Base-by-base conservation (phyloP, 2,329 filamentous ascomycete genomes). In the Mycosphaerella sp. region DNA sequence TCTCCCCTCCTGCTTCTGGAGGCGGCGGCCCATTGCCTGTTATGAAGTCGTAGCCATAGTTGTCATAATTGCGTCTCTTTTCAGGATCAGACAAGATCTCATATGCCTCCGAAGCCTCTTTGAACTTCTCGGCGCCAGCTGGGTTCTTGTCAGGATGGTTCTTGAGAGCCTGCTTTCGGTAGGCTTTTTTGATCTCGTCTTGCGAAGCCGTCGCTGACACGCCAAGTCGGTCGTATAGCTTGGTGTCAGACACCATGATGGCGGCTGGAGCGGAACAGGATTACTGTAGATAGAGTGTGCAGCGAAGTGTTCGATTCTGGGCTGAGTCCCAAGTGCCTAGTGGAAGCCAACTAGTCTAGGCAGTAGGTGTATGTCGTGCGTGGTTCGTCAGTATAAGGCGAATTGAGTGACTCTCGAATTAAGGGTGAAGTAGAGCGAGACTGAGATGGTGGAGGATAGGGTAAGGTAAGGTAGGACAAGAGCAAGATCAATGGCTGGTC, bases 91-190 rank as follows among this genome's bases (percentile, higher is more conserved):
- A 95, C 2, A 98, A 83, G 62, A 98, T 95, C 73, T 98, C 93
- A 75, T 96, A 98, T 51, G 93, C 93, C 74, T 97, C 90, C 1
- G 89, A 95, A 59, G 89, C 87, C 70, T 97, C 93, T 74, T 98
- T 98, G 79, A 98, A 98, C 72, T 91, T 96, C 69, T 97, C 93
- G 54, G 82, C 77, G 7, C 91, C 88, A 46, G 82, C 74, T 27
- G 89, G 83, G 78, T 97, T 98, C 79, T 97, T 98, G 77, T 98
- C 93, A 6, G 93, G 93, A 67, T 98, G 93, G 73, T 83, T 90
- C 59, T 69, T 69, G 36, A 97, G 73, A 49, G 91, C 91, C 50
- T 84, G 80, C 78, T 95, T 95, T 57, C 87, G 81, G 71, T 95
- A 95, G 52, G 84, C 93, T 70, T 97, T 98, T 71, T 96, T 97